Base-by-base conservation (phyloP, 2,329 filamentous ascomycete species). In the Exophiala alcalophila region DNA sequence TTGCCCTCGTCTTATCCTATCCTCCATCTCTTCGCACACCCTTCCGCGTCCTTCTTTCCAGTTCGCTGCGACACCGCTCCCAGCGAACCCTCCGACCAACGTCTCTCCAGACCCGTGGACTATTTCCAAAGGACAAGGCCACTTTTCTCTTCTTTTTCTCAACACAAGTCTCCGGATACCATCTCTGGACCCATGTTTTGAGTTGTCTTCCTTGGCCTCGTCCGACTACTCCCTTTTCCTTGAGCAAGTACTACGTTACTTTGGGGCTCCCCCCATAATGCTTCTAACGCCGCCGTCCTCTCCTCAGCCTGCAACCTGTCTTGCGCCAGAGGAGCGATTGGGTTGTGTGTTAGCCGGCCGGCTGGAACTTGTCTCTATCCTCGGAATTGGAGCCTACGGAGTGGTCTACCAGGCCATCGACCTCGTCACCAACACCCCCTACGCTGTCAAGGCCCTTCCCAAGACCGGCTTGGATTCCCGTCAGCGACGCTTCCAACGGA, bases 401-500 rank as follows among this genome's bases (percentile, higher is more conserved):
- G 90, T 96, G 28, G 92, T 98, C 18, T 97, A 97, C 71, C 81
- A 83, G 54, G 90, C 90, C 59, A 74, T 86, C 68, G 90, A 92
- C 69, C 79, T 91, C 62, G 83, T 83, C 63, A 91, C 82, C 56
- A 79, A 84, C 63, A 77, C 81, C 45, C 82, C 80, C 54, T 98
- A 94, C 73, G 92, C 92, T 53, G 91, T 98, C 62, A 98, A 98
- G 76, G 91, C 90, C 49, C 77, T 98, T 62, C 92, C 88, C 81
- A 97, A 95, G 69, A 77, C 83, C 67, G 92, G 91, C 66, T 73
- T 97, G 72, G 90, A 97, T 69, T 75, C 79, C 58, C 81, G 91
- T 56, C 90, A 97, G 64, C 77, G 83, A 59, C 83, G 83, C 59
- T 97, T 95, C 72, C 92, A 97, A 68, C 84, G 89, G 64, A 78